Base-by-base conservation (phyloP, 306 rosid species). In the Vachellia pachyceras region DNA sequence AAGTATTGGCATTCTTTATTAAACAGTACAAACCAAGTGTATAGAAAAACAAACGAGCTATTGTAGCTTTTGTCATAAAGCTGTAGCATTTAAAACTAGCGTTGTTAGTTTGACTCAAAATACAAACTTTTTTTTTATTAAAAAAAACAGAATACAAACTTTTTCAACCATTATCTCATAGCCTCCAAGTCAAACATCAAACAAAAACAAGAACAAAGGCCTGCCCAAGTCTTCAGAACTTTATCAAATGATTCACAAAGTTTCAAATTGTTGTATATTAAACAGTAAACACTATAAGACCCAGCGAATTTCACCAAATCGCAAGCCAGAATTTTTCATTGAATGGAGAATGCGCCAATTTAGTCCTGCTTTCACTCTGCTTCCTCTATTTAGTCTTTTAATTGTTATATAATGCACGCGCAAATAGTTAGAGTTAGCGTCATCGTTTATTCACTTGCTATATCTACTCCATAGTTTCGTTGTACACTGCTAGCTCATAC, bases 1-100 rank as follows among this genome's bases (percentile, higher is more conserved):
- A 85, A 80, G 75, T 69, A 84, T 40, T 44, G 0, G 29, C 70
- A 80, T 79, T 61, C 68, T 40, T 60, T 61, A 70, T 6, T 42
- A 75, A 29, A 22, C 23, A 74, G 37, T 40, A 42, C 75, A 77
- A 83, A 20, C 25, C 42, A 78, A 67, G 17, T 15, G 23, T 12
- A 14, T 7, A 41, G 49, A 22, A 40, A 66, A 4, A 58, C 6
- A 54, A 78, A 44, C 12, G 20, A 72, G 20, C 5, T 11, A 40
- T 47, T 45, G 52, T 67, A 61, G 39, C 63, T 80, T 60, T 36
- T 45, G n/a, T 35, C 36, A 23, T 33, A 44, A 71, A 50, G 50
- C 13, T 17, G 35, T 13, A 15, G 13, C 14, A 45, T n/a, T n/a
- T 20, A 60, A 15, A 72, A 73, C 20, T 23, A 57, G 52, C 22